Evolutionary conservation across 2,329 filamentous ascomycete species (phyloP).

Genomic region (Fusarium sp.): DNA sequence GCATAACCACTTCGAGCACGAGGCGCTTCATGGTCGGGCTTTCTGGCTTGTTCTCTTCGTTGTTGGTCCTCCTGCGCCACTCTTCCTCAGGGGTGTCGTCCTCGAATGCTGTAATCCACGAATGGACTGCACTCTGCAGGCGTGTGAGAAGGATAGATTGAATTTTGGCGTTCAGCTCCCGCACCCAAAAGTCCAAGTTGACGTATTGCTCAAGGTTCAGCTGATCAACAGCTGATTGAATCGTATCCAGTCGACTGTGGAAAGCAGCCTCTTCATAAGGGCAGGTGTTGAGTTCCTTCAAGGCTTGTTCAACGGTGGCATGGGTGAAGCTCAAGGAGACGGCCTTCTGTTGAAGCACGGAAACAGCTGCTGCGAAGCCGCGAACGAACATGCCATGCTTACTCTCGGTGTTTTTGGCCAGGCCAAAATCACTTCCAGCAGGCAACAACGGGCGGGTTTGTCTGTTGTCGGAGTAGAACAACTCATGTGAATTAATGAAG

Average conservation of each 20-base stretch:
- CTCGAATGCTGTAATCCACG: conserved; percentile 90
- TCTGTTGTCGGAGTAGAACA: conserved; percentile 69
- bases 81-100: conserved; percentile 66
- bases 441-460: conserved; percentile 59
- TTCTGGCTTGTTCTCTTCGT: conserved; percentile 61
- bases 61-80: conserved; percentile 61
- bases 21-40: conserved; percentile 76
- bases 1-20: conserved; percentile 95
- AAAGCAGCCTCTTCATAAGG: conserved; percentile 85
- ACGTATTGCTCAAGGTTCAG: conserved; percentile 96
- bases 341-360: conserved; percentile 88
- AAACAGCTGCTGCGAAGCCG: conserved; percentile 89
- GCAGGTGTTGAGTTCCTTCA: conserved; percentile 86
- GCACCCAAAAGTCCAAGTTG: conserved; percentile 91
- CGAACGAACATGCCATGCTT: conserved; percentile 97
- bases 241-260: conserved; percentile 80
- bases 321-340: conserved; percentile 82
- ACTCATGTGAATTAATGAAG: conserved; percentile 95
- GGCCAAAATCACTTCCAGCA: conserved; percentile 54
- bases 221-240: conserved; percentile 94
- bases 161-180: conserved; percentile 85
- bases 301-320: conserved; percentile 80
- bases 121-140: conserved; percentile 82
- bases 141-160: conserved; percentile 83
- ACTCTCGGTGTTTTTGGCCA: conserved; percentile 75